Conservation (phyloP, 768 basidiomycete species). For the Russula lepida region DNA sequence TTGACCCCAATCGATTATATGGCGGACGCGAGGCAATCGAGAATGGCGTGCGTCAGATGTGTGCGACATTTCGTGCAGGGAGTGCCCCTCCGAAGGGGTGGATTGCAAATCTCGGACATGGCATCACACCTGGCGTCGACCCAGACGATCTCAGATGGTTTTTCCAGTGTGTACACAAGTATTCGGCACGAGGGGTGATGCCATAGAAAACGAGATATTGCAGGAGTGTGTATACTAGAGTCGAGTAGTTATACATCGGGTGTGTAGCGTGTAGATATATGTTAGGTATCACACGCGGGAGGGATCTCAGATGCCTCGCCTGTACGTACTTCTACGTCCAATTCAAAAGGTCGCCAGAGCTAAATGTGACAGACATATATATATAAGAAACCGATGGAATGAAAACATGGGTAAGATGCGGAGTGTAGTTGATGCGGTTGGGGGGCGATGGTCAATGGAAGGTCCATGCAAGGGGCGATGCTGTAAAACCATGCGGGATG, state of each 20-base stretch:
- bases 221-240: slow-evolving; percentile 19
- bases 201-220: slow-evolving; percentile 10
- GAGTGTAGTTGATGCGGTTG: neutral
- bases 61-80: slow-evolving; percentile 54
- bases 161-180: slow-evolving; percentile 82
- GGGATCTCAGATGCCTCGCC: slow-evolving; percentile 18
- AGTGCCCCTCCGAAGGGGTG: slow-evolving; percentile 55
- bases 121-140: slow-evolving; percentile 92
- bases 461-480: slow-evolving; percentile 5
- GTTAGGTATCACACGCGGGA: slow-evolving; percentile 14
- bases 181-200: slow-evolving; percentile 38
- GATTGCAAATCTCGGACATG: slow-evolving; percentile 97
- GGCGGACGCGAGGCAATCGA: slow-evolving; percentile 85
- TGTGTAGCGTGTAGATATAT: slow-evolving; percentile 17
- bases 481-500: slow-evolving; percentile 6
- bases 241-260: slow-evolving; percentile 18
- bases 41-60: slow-evolving; percentile 73
- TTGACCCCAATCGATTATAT: slow-evolving; percentile 83
- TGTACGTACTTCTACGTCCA: slow-evolving; percentile 10
- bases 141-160: slow-evolving; percentile 91
- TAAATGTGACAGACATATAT: slow-evolving; percentile 18
- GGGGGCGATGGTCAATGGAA: neutral
- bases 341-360: slow-evolving; percentile 7
- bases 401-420: slow-evolving; percentile 9
- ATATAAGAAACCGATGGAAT: slow-evolving; percentile 13